Evolutionary conservation across 2,329 filamentous ascomycete genomes (phyloP), one percentile per base, ranked within the genome.

Genomic region (Talaromyces sp.): DNA sequence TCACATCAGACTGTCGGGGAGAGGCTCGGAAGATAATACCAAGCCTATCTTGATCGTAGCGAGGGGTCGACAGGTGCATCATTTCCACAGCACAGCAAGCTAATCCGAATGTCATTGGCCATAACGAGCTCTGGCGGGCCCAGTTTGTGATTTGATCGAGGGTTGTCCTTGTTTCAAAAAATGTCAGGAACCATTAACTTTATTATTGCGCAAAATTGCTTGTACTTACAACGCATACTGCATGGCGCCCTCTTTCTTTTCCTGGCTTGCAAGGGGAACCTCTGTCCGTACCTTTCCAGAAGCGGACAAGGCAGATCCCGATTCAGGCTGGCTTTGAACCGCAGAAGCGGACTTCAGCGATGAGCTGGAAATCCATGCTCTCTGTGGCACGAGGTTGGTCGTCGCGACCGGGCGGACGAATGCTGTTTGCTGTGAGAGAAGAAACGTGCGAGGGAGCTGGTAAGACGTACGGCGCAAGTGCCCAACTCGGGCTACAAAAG

Each of bases 41-140:
- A 65, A 93, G 82, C 42, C 91, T 86, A 79, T 96, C 91, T 76
- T 96, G 91, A 74, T 96, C 91, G 84, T 96, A 96, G 62, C 91
- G 89, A 36, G 91, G 92, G 59, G 91, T 92, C 51, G 92, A 96
- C 54, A 94, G 83, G 78, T 96, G 91, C 92, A 96, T 96, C 91
- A 96, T 96, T 76, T 96, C 91, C 73, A 96, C 81, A 78, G 91
- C 91, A 79, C 91, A 96, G 84, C 91, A 96, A 70, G 91, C 92
- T 63, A 96, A 89, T 66, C 90, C 91, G 77, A 96, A 96, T 54
- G 91, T 95, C 89, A 96, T 92, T 70, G 92, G 91, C 91, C 91
- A 96, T 64, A 96, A 82, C 23, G 91, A 96, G 66, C 89, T 88
- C 78, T 96, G 91, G 57, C 91, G 89, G 59, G 89, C 90, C 91